Evolutionary conservation across 306 rosid genomes (phyloP).

Genomic region (Acmispon strigosus): DNA sequence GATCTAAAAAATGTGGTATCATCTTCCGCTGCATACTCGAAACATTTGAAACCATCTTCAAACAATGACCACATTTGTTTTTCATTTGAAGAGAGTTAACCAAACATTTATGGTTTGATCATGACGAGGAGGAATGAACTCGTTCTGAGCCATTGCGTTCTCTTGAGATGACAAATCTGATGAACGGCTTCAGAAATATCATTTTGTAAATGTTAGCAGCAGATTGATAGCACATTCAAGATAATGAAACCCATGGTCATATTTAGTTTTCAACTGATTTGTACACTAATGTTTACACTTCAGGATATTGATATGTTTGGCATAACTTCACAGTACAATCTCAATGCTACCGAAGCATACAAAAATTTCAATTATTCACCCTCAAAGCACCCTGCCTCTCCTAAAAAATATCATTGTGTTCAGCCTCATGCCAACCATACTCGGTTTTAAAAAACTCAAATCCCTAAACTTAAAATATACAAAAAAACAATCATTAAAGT

Average conservation of each 20-base stretch:
- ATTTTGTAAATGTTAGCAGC: not conserved
- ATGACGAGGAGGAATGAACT: not conserved
- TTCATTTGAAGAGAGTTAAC: not conserved
- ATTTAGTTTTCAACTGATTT: not conserved
- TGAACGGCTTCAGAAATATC: not conserved
- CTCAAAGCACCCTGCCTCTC: not conserved
- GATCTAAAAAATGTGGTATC: not conserved
- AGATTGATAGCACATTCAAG: not conserved
- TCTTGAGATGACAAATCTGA: not conserved
- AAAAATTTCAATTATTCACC: not conserved
- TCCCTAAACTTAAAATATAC: too few relatives aligned
- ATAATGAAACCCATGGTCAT: not conserved
- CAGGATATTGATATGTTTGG: not conserved
- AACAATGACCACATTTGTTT: slow-evolving; percentile 2
- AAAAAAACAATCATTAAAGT: too few relatives aligned
- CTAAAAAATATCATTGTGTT: too few relatives aligned
- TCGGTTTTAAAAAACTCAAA: not conserved
- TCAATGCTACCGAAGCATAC: not conserved
- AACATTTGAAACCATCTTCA: slow-evolving; percentile 10
- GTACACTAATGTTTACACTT: not conserved
- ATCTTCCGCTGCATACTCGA: not conserved
- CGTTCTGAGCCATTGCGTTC: not conserved
- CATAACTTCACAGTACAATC: too few relatives aligned
- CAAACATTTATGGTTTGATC: not conserved
- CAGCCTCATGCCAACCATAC: not conserved